phyloP scores from a whole-genome alignment of 495 filamentous ascomycete species.

The Trichoderma gamsii region DNA sequence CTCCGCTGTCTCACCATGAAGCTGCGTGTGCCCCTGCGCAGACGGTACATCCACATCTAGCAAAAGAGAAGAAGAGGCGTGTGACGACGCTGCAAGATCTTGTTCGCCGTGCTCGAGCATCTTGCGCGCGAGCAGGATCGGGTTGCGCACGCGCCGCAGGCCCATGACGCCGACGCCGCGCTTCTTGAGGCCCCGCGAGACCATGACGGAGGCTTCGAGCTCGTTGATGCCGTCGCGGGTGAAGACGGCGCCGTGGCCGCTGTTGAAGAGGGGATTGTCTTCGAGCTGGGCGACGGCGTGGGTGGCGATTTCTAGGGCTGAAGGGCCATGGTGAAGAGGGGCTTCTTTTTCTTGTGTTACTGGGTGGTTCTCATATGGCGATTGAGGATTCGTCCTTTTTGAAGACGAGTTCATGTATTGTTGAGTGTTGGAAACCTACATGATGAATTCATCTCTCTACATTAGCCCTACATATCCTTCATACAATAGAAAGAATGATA shows the following conservation, averaged over 20 bases:
- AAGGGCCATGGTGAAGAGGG: conserved; percentile 21
- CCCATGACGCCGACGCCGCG: conserved; percentile 70
- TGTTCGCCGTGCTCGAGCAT: conserved; percentile 59
- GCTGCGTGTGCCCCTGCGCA: conserved; percentile 59
- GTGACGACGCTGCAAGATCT: conserved; percentile 30
- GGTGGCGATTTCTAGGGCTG: conserved; percentile 66
- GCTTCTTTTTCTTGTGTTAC: not conserved
- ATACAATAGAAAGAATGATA: no score
- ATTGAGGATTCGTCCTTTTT: conserved; percentile 16
- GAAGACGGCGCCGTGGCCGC: conserved; percentile 79
- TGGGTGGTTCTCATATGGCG: conserved; percentile 20
- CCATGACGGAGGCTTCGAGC: conserved; percentile 89
- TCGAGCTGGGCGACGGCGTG: conserved; percentile 74
- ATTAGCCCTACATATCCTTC: no score
- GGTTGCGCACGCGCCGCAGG: conserved; percentile 67
- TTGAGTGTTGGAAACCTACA: conserved; percentile 27
- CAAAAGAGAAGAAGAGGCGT: conserved; percentile 20
- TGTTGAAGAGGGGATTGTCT: conserved; percentile 79
- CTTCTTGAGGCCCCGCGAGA: conserved; percentile 65
- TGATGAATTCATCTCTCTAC: not conserved
- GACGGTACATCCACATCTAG: conserved; percentile 36
- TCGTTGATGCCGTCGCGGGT: conserved; percentile 76
- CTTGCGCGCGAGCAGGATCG: conserved; percentile 66
- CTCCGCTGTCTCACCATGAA: conserved; percentile 65
- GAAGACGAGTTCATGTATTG: conserved; percentile 26